Evolutionary conservation across 495 filamentous ascomycete species (phyloP).

Genomic region (Aspergillus panamensis): DNA sequence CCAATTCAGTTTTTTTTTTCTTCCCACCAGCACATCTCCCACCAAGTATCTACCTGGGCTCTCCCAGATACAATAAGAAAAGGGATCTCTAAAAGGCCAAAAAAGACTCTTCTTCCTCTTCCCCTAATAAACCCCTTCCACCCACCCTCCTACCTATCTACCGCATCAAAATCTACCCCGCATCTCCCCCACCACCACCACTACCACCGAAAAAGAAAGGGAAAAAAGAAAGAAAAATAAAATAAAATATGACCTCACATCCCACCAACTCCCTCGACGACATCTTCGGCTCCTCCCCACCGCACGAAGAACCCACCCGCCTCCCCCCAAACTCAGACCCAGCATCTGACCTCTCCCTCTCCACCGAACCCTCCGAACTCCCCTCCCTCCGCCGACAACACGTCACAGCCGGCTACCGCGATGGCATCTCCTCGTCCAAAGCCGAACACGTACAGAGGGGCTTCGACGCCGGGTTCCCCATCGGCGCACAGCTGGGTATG

Average conservation of each 20-base stretch:
- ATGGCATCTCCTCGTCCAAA: slow-evolving; percentile 75
- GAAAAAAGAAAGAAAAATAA: too few species aligned
- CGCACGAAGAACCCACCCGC: slow-evolving; percentile 8
- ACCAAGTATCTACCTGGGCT: not conserved
- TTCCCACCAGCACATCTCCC: not conserved
- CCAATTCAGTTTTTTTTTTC: not conserved
- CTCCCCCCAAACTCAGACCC: not conserved
- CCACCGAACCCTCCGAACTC: slow-evolving; percentile 60
- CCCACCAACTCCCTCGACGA: slow-evolving; percentile 42
- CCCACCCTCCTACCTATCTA: not conserved
- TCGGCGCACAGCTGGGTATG: slow-evolving; percentile 76
- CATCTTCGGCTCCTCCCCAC: slow-evolving; percentile 48
- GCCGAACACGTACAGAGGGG: slow-evolving; percentile 66
- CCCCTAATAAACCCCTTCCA: not conserved
- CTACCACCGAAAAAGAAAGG: not conserved
- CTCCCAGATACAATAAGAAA: not conserved
- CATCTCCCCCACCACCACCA: not conserved
- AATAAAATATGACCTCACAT: slow-evolving; percentile 2
- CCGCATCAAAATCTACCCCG: slow-evolving; percentile 3
- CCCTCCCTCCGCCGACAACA: slow-evolving; percentile 72
- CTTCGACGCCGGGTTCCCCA: slow-evolving; percentile 81
- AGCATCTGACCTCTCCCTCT: not conserved
- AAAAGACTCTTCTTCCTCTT: not conserved
- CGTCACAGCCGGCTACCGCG: slow-evolving; percentile 83
- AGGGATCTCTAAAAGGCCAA: not conserved